Percentiles rank a stretch among this genome's conserved stretches.
Conservation (phyloP, 768 basidiomycete species). For the Lactifluus echinatus region DNA sequence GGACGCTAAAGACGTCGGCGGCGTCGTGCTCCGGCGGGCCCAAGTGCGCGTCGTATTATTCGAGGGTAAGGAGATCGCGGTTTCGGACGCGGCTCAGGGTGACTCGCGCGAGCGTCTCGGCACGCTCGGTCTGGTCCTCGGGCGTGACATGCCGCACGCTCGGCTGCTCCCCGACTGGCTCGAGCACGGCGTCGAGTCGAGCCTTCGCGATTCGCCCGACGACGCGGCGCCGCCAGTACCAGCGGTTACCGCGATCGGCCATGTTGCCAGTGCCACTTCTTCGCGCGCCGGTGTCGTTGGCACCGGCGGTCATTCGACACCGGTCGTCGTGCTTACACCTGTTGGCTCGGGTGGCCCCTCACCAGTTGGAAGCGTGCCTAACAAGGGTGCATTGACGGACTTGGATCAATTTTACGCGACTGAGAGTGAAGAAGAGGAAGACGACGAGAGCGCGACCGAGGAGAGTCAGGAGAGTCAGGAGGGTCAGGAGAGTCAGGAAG, state of each 20-base stretch:
- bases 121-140: constrained; percentile 54
- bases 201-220: constrained; percentile 60
- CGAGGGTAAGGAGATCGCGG: constrained; percentile 54
- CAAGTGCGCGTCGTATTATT: constrained; percentile 77
- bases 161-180: constrained; percentile 74
- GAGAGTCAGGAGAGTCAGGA: constrained; percentile 30
- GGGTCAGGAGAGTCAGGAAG: constrained; percentile 26
- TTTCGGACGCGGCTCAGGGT: constrained; percentile 25
- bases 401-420: constrained; percentile 64
- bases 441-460: constrained; percentile 28
- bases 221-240: constrained; percentile 33
- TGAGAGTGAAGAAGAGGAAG: constrained; percentile 28
- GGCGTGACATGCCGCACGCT: constrained; percentile 44
- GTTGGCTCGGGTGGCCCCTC: constrained; percentile 30
- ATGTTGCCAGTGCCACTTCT: constrained; percentile 22
- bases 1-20: constrained; percentile 30
- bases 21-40: constrained; percentile 74
- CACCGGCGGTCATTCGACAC: constrained; percentile 30
- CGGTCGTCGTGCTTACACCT: constrained; percentile 46
- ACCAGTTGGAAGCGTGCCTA: constrained; percentile 27
- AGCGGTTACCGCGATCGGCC: constrained; percentile 34
- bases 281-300: constrained; percentile 23
- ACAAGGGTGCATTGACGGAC: constrained; percentile 44
- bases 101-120: constrained; percentile 45
- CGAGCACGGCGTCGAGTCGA: constrained; percentile 73